Evolutionary conservation across 768 basidiomycete genomes (phyloP), one percentile per base, ranked within the genome.

Genomic region (Termitomyces sp.): DNA sequence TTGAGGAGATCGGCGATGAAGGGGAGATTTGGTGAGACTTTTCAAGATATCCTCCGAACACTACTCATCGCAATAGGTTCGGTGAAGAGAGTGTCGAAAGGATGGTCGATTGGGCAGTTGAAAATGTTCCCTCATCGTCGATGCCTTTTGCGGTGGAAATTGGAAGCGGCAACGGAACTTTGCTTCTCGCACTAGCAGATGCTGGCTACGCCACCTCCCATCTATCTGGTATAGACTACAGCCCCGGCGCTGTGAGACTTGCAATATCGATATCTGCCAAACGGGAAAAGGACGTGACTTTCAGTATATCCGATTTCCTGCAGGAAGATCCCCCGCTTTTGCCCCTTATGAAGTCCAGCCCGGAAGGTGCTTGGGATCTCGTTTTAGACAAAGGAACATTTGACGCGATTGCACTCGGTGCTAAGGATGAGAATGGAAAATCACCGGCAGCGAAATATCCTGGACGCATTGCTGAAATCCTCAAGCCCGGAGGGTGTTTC

Each of bases 311-410:
- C 65, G 85, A 93, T 72, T 89, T 93, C 64, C 70, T 94, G 37
- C 68, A 73, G 10, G 76, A 84, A 5, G 76, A 79, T 39, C 85
- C 86, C 1, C 73, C 74, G 13, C 36, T 50, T 2, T 65, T 76
- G 24, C 53, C 70, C 10, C 52, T 61, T 20, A 68, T 65, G 53
- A 56, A 62, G 60, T 43, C 50, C n/a, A 63, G 16, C 39, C 42
- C 55, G 59, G 58, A 67, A 10, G 72, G 67, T 46, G 63, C 63
- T 34, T 94, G 91, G 91, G 88, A 92, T 66, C 71, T 93, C 6
- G 67, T 93, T 16, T 67, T 93, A 56, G 92, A 94, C 71, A 94
- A 94, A 69, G 92, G 92, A n/a, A 94, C 92, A 0, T 91, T 85
- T 65, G 92, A 94, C 65, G 91, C 92, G 5, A 92, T 93, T 50